phyloP scores from a whole-genome alignment of 306 rosid species.

The Vicia villosa region DNA sequence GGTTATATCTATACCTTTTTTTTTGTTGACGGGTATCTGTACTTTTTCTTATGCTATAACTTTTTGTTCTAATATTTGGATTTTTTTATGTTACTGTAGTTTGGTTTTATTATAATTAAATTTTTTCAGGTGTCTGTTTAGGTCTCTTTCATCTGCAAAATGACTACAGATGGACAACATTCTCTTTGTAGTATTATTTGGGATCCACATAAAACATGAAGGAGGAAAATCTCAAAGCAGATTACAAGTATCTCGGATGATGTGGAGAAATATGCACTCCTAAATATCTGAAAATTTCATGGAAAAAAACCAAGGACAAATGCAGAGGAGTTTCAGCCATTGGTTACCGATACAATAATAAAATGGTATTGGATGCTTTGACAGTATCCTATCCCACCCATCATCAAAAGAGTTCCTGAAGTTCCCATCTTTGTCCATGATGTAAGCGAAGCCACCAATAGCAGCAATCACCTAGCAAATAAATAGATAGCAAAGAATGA shows the following conservation, averaged over 20 bases:
- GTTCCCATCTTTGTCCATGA: conserved; percentile 93
- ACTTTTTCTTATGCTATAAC: not conserved
- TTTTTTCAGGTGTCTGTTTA: not conserved
- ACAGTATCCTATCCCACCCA: conserved; percentile 94
- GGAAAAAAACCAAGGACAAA: not conserved
- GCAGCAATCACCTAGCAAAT: conserved; percentile 76
- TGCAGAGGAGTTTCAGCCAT: conserved; percentile 17
- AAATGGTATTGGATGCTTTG: conserved; percentile 96
- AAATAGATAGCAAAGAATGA: conserved; percentile 26
- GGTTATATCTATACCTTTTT: not conserved
- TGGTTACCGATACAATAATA: conserved; percentile 84
- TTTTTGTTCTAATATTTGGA: not conserved
- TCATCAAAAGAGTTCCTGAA: conserved; percentile 95
- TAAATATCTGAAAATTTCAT: conserved; percentile 3
- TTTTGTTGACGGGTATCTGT: no score
- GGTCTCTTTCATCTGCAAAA: conserved; percentile 11
- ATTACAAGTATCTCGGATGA: conserved; percentile 12
- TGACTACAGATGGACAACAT: conserved; percentile 4
- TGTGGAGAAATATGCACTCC: conserved; percentile 6
- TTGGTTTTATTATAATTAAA: conserved; percentile 22
- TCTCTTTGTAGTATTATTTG: not conserved
- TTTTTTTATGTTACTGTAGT: conserved; percentile 5
- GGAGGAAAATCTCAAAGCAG: conserved; percentile 29
- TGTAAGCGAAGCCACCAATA: conserved; percentile 84
- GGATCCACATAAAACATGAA: not conserved